Percentiles rank a stretch among this genome's conserved stretches.
Conservation (phyloP, 208 protist genomes). For the Blechomonas ayalai region DNA sequence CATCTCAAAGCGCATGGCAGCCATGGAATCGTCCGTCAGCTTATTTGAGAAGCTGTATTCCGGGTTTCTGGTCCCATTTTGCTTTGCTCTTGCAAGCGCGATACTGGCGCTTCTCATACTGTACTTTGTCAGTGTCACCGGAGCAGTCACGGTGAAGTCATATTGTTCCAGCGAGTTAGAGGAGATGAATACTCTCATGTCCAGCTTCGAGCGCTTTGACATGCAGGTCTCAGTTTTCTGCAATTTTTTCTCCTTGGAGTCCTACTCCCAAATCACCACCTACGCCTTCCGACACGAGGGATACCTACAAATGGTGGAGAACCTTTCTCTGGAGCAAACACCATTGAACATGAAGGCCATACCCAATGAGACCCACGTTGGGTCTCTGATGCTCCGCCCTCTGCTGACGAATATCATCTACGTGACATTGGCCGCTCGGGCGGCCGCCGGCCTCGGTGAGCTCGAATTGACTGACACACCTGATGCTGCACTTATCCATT, state of each 20-base stretch:
- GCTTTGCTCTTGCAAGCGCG: not conserved
- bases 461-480: not conserved
- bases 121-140: not conserved
- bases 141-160: not conserved
- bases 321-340: not conserved
- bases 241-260: slow-evolving; percentile 8
- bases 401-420: slow-evolving; percentile 7
- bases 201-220: slow-evolving; percentile 3
- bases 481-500: slow-evolving; percentile 4
- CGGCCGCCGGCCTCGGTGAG: not conserved
- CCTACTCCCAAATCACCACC: not conserved
- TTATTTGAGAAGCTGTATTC: slow-evolving; percentile 3
- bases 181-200: slow-evolving; percentile 3
- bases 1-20: slow-evolving; percentile 3
- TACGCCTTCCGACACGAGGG: slow-evolving; percentile 1
- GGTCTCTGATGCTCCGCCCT: slow-evolving; percentile 2
- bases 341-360: not conserved
- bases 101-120: not conserved
- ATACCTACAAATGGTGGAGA: not conserved
- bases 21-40: not conserved
- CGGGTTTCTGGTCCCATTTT: slow-evolving; percentile 3
- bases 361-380: not conserved
- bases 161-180: not conserved
- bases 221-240: slow-evolving; percentile 5
- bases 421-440: slow-evolving; percentile 1